These are phyloP conservation scores for Fusarium pseudoanthophilum DNA, from an alignment of 2,329 filamentous ascomycete species.

Conservation along the genomic window DNA sequence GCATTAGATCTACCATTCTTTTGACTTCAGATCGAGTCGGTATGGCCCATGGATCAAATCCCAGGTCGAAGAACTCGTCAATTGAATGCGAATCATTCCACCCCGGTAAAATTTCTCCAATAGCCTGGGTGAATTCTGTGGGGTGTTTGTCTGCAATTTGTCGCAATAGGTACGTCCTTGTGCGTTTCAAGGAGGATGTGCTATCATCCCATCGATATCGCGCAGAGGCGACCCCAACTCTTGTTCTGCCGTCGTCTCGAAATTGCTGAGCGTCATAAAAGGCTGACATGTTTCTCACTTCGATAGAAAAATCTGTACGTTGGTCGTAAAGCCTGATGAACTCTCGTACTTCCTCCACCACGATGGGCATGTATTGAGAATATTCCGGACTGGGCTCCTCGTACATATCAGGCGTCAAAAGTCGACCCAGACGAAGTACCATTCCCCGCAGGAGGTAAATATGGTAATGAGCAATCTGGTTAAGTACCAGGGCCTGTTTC, in stretches of 20 bases:
- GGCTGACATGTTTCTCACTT: fast-evolving
- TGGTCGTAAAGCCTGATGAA: fast-evolving
- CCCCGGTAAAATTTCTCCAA: fast-evolving
- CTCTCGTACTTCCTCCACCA: background rate
- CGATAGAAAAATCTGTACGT: fast-evolving
- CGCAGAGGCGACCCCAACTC: no score
- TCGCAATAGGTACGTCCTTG: fast-evolving
- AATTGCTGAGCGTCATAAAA: fast-evolving
- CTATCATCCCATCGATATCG: no score
- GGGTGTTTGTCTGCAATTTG: background rate
- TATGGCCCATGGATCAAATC: background rate
- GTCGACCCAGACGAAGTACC: fast-evolving
- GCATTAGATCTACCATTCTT: background rate
- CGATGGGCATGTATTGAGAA: background rate
- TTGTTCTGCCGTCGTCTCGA: no score
- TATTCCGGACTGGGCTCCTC: fast-evolving
- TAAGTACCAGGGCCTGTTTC: fast-evolving
- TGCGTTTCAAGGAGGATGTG: no score
- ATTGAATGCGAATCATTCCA: background rate
- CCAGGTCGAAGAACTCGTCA: fast-evolving
- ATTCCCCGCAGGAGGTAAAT: fast-evolving
- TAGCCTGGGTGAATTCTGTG: fast-evolving
- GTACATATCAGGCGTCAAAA: background rate
- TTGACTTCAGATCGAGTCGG: background rate
- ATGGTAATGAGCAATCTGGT: fast-evolving